A percentile compares a stretch with the other conserved stretches of the same genome.
Conservation (phyloP, 768 basidiomycete genomes). For the Lyophyllum semitale region DNA sequence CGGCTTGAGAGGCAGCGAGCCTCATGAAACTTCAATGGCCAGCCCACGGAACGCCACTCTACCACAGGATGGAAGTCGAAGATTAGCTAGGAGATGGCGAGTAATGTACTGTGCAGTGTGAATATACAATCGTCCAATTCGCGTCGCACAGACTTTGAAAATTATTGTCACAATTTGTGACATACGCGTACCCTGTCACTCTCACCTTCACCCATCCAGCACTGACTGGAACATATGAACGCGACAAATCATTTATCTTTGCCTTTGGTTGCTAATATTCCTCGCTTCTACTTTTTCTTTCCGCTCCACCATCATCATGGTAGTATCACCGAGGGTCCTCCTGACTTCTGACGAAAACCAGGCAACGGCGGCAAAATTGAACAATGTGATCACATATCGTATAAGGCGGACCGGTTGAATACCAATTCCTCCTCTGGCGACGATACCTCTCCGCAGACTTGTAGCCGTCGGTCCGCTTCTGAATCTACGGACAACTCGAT, state of each 20-base stretch:
- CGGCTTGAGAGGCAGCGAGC: not conserved
- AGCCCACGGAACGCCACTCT: not conserved
- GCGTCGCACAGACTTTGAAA: too few relatives aligned
- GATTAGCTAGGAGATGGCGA: not conserved
- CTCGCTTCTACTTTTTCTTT: not conserved
- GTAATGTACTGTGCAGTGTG: not conserved
- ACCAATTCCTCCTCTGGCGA: too few relatives aligned
- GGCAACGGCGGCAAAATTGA: not conserved
- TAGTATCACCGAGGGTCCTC: not conserved
- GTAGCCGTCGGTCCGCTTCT: not conserved
- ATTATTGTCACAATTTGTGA: not conserved
- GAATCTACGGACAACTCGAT: not conserved
- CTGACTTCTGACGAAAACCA: not conserved
- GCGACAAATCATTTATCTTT: not conserved
- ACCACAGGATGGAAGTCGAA: not conserved
- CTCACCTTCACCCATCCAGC: too few relatives aligned
- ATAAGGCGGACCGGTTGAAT: not conserved
- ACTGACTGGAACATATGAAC: not conserved
- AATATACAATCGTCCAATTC: not conserved
- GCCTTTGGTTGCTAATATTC: not conserved
- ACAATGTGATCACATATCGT: not conserved
- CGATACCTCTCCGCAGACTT: not conserved
- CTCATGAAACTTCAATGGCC: conserved; percentile 5
- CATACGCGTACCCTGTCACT: not conserved
- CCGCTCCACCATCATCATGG: not conserved